Evolutionary conservation across 2,329 filamentous ascomycete species (phyloP).

Genomic region (Chaetoscypha palmicola): DNA sequence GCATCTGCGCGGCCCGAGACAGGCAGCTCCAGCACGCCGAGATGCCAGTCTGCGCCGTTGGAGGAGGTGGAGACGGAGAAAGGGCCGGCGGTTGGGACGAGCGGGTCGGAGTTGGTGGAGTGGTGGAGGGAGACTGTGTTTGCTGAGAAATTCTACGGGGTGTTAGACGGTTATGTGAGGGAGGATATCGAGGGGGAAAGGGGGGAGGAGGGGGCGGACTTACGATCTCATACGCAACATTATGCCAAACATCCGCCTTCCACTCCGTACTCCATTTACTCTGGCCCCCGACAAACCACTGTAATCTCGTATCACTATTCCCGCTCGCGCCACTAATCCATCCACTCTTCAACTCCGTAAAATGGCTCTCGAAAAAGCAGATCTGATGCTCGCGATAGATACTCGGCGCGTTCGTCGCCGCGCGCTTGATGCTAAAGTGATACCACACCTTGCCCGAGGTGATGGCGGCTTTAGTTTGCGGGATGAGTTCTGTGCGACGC

Average conservation of each 20-base stretch:
- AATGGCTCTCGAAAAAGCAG: constrained; percentile 59
- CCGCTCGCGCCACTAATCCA: constrained; percentile 45
- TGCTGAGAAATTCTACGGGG: constrained; percentile 49
- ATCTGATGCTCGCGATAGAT: constrained; percentile 59
- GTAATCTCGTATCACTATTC: constrained; percentile 46
- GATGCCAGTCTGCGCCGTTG: constrained; percentile 66
- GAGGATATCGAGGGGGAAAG: neutral
- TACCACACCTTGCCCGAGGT: constrained; percentile 60
- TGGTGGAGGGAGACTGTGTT: constrained; percentile 63
- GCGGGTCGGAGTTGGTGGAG: constrained; percentile 51
- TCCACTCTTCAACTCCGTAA: constrained; percentile 69
- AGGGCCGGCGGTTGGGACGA: constrained; percentile 52
- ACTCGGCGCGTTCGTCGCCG: constrained; percentile 51
- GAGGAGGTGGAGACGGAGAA: constrained; percentile 54
- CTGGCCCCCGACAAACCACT: constrained; percentile 56
- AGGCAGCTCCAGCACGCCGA: constrained; percentile 61
- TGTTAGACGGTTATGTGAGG: neutral
- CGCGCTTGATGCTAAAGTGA: constrained; percentile 61
- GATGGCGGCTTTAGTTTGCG: constrained; percentile 58
- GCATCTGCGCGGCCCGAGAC: constrained; percentile 45
- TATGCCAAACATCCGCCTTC: constrained; percentile 62
- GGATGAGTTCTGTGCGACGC: constrained; percentile 68
- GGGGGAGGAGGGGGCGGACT: constrained; percentile 13
- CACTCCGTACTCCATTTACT: constrained; percentile 58
- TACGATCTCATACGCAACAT: constrained; percentile 64